Evolutionary conservation across 106 monocot genomes (phyloP).

Genomic region (Agapanthus africanus): DNA sequence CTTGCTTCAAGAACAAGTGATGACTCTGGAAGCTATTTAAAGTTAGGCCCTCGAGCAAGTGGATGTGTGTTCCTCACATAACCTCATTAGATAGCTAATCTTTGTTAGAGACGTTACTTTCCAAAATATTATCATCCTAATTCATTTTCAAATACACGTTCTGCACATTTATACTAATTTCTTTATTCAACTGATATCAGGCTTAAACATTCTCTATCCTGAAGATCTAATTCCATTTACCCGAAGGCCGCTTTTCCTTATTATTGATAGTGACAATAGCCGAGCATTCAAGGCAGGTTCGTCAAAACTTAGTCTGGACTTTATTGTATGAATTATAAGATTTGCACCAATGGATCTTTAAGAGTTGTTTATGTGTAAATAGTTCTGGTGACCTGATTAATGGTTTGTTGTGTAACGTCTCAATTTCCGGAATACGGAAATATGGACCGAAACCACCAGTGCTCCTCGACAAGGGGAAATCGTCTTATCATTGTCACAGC

Average conservation of each 20-base stretch:
- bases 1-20: constrained; percentile 12
- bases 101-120: not conserved
- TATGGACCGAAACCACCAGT: too few species aligned
- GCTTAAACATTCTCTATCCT: constrained; percentile 64
- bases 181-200: too few species aligned
- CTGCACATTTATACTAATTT: not conserved
- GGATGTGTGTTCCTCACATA: constrained; percentile 36
- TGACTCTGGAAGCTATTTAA: constrained; percentile 35
- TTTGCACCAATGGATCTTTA: not conserved
- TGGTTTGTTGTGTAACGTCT: too few species aligned
- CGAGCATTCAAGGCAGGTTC: constrained; percentile 99
- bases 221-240: constrained; percentile 95
- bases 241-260: constrained; percentile 82
- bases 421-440: too few species aligned
- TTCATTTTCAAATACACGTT: not conserved
- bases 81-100: not conserved
- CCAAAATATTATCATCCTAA: not conserved
- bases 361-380: not conserved
- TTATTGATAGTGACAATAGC: constrained; percentile 87
- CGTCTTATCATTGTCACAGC: too few species aligned
- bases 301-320: constrained; percentile 62
- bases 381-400: not conserved
- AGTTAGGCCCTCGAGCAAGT: constrained; percentile 61
- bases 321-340: not conserved
- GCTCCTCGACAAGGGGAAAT: too few species aligned